Evolutionary conservation across 805 yeast genomes (phyloP).

Genomic region (Spathaspora girioi): DNA sequence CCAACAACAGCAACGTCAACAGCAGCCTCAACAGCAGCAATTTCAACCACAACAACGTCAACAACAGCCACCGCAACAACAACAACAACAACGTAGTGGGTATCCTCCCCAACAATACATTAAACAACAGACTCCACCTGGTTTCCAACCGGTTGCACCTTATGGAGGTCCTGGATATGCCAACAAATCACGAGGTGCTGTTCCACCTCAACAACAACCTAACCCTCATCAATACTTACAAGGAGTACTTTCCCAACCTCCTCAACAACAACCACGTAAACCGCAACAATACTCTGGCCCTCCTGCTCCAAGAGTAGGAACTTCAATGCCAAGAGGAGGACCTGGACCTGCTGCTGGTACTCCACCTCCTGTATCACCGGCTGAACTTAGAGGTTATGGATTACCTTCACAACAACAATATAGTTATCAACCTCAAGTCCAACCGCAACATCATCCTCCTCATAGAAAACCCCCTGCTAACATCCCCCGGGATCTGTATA

Average conservation of each 20-base stretch:
- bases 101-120: slow-evolving; percentile 6
- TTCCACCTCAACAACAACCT: neutral
- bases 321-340: neutral
- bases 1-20: slow-evolving; percentile 10
- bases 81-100: neutral
- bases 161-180: no score
- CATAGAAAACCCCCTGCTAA: neutral
- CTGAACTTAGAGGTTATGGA: slow-evolving; percentile 7
- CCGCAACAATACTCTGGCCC: neutral
- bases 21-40: slow-evolving; percentile 9
- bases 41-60: neutral
- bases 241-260: neutral
- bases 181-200: neutral
- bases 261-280: neutral
- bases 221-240: neutral
- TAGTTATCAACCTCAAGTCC: slow-evolving; percentile 6
- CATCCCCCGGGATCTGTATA: neutral
- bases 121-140: neutral
- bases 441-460: slow-evolving; percentile 4
- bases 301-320: neutral
- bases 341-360: neutral
- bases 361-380: slow-evolving; percentile 1
- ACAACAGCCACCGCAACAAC: slow-evolving; percentile 3
- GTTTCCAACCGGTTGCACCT: neutral
- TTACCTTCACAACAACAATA: slow-evolving; percentile 7